Evolutionary conservation across 23 red algal species (phyloP), one percentile per base, ranked within the genome.

Genomic region (Gracilaria domingensis): DNA sequence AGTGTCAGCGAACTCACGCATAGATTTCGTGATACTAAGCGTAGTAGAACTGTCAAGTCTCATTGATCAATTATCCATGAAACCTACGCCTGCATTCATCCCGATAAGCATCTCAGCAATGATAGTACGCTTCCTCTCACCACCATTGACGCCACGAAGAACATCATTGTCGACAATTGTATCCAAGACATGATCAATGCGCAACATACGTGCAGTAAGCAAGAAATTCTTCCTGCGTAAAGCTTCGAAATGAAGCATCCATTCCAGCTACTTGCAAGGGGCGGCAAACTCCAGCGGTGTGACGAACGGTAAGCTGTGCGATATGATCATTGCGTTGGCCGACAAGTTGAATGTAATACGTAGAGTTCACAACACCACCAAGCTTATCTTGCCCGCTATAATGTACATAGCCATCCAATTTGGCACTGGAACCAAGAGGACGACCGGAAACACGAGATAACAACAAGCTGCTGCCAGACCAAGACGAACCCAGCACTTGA

Each of bases 111-210:
- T 98, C 56, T 98, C 96, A 30, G 81, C 96, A 66, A 98, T 95
- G 8, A 90, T 98, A 5, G 95, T 93, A 16, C 96, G 65, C 93
- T 98, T 98, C 93, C 85, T 89, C 76, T 98, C 96, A 26, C 96
- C 96, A 32, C 96, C 96, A 79, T 86, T 94, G 42, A 95, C 82
- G 20, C 96, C 96, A 38, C 96, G 84, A 37, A n/a, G n/a, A n/a
- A n/a, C n/a, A n/a, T n/a, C n/a, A n/a, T n/a, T n/a, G n/a, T n/a
- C n/a, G n/a, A n/a, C n/a, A n/a, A n/a, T n/a, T n/a, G n/a, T n/a
- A n/a, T n/a, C n/a, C n/a, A n/a, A n/a, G n/a, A n/a, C n/a, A n/a
- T n/a, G n/a, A n/a, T n/a, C n/a, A n/a, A n/a, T n/a, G n/a, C n/a
- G n/a, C n/a, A n/a, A n/a, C n/a, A n/a, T n/a, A n/a, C n/a, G n/a